phyloP scores from a whole-genome alignment of 805 yeast genomes.

The Scheffersomyces ergatensis region DNA sequence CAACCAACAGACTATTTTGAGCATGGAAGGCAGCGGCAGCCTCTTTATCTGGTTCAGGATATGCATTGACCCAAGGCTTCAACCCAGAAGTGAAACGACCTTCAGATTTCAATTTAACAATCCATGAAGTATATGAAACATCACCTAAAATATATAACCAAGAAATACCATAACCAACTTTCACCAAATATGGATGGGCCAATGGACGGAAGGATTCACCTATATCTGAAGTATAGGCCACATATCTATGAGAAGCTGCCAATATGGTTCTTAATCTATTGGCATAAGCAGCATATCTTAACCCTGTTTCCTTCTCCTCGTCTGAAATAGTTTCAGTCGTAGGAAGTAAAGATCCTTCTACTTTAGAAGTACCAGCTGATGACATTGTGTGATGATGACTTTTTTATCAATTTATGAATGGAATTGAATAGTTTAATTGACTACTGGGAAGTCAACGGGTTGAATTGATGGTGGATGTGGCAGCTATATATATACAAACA shows the following conservation, averaged over 20 bases:
- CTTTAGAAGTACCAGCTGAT: too few species aligned
- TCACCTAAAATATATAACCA: conserved; percentile 79
- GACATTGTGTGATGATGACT: too few species aligned
- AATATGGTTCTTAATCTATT: conserved; percentile 69
- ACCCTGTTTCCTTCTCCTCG: conserved; percentile 17
- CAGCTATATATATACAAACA: too few species aligned
- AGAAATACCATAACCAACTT: conserved; percentile 65
- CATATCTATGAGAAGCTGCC: conserved; percentile 73
- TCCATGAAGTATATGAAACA: conserved; percentile 73
- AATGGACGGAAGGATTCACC: conserved; percentile 87
- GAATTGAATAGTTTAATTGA: too few species aligned
- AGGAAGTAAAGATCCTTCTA: neutral
- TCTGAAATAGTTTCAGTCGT: conserved; percentile 2
- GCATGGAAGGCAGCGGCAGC: conserved; percentile 34
- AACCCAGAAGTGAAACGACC: conserved; percentile 61
- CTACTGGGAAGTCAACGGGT: too few species aligned
- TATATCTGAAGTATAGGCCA: conserved; percentile 83
- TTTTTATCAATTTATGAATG: too few species aligned
- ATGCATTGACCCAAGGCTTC: conserved; percentile 63
- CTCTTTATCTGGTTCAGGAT: conserved; percentile 36
- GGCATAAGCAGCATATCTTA: conserved; percentile 84
- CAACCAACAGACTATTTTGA: conserved; percentile 25
- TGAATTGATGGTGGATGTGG: too few species aligned
- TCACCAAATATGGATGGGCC: conserved; percentile 67
- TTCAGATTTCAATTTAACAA: conserved; percentile 60